These are phyloP conservation scores for Rosa lucieae DNA, from an alignment of 306 rosid species.

Conservation along the genomic window DNA sequence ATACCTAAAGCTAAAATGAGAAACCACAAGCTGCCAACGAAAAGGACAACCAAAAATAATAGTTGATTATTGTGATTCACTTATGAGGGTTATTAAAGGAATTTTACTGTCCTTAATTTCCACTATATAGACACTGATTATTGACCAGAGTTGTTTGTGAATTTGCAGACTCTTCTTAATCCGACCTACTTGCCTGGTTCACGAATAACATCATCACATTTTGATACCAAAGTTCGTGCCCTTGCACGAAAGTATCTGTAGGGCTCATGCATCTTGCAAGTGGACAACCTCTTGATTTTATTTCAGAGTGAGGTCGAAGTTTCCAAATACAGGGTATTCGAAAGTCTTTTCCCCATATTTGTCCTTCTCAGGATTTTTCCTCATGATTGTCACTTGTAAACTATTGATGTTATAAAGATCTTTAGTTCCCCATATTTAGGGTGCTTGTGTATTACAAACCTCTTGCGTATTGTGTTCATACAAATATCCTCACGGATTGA, in stretches of 20 bases:
- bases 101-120: neutral
- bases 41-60: neutral
- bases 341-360: neutral
- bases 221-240: constrained; percentile 93
- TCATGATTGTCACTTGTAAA: neutral
- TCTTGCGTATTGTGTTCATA: neutral
- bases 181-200: constrained; percentile 93
- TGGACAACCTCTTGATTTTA: constrained; percentile 1
- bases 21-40: neutral
- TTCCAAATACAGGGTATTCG: neutral
- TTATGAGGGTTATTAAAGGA: neutral
- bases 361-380: neutral
- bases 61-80: neutral
- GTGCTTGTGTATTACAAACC: neutral
- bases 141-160: constrained; percentile 26
- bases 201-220: constrained; percentile 87
- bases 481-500: neutral
- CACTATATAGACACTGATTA: neutral
- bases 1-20: neutral
- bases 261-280: constrained; percentile 17
- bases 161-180: constrained; percentile 82
- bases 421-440: neutral
- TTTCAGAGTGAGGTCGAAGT: neutral
- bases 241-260: constrained; percentile 87
- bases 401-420: neutral